Evolutionary conservation across 176 grass and related monocot species (phyloP).

Genomic region (Ensete ventricosum): DNA sequence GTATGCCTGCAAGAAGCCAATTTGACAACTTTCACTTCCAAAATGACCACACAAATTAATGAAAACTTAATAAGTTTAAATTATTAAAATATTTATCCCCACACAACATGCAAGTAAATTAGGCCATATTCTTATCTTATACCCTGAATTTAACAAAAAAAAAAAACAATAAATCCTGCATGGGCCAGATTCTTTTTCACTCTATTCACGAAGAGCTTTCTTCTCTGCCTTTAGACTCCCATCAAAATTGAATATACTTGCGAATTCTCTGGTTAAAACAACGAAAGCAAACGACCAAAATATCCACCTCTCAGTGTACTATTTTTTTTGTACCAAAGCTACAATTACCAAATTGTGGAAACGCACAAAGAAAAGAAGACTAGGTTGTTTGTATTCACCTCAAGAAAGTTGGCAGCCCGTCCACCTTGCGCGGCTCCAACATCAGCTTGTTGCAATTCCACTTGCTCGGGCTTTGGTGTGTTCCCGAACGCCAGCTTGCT

Average conservation of each 20-base stretch:
- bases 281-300: neutral
- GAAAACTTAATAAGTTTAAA: neutral
- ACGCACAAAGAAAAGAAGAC: neutral
- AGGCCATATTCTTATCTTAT: too few species aligned
- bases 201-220: neutral
- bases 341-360: too few species aligned
- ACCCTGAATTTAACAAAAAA: too few species aligned
- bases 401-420: neutral
- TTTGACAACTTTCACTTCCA: neutral
- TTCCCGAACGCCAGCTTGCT: conserved; percentile 16
- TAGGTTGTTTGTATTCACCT: neutral
- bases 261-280: neutral
- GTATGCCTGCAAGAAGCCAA: conserved; percentile 16
- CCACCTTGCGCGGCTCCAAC: conserved; percentile 1
- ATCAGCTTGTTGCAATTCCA: conserved; percentile 7
- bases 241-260: neutral
- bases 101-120: too few species aligned
- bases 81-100: too few species aligned
- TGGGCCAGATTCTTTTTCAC: neutral
- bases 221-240: neutral
- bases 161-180: too few species aligned
- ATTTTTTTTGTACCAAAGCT: too few species aligned
- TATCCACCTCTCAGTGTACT: neutral
- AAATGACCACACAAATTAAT: too few species aligned
- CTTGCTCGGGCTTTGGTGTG: conserved; percentile 7